A percentile compares a stretch with the other conserved stretches of the same genome.
These are phyloP conservation scores for Euphorbia celastroides DNA, from an alignment of 441 rosid species.

Conservation along the genomic window DNA sequence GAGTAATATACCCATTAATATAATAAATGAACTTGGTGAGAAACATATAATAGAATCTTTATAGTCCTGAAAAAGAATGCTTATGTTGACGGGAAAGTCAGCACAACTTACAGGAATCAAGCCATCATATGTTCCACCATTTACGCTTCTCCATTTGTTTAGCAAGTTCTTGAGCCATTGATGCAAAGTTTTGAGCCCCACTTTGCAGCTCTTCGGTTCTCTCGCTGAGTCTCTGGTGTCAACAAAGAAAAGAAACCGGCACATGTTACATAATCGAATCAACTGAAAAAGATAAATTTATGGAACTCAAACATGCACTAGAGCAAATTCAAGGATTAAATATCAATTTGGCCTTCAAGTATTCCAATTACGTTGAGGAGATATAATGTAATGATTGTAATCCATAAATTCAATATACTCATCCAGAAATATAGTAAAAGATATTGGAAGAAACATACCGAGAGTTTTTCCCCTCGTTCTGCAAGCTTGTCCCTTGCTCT, in stretches of 20 bases:
- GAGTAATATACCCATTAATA: background rate
- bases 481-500: constrained; percentile 75
- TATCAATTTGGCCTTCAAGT: background rate
- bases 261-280: background rate
- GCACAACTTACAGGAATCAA: background rate
- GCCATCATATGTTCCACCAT: constrained; percentile 78
- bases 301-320: background rate
- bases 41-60: background rate
- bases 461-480: constrained; percentile 80
- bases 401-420: background rate
- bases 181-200: constrained; percentile 74
- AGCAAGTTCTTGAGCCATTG: constrained; percentile 74
- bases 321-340: background rate
- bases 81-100: background rate
- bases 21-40: background rate
- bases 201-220: constrained; percentile 74
- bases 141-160: constrained; percentile 86
- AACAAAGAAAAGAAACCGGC: constrained; percentile 4
- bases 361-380: too few species aligned
- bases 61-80: background rate
- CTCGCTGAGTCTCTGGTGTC: constrained; percentile 50
- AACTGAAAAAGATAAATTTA: background rate
- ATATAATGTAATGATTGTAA: too few species aligned
- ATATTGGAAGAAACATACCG: constrained; percentile 36
- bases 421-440: background rate